Evolutionary conservation across 2,329 filamentous ascomycete genomes (phyloP).

Genomic region (Clarireedia monteithiana): DNA sequence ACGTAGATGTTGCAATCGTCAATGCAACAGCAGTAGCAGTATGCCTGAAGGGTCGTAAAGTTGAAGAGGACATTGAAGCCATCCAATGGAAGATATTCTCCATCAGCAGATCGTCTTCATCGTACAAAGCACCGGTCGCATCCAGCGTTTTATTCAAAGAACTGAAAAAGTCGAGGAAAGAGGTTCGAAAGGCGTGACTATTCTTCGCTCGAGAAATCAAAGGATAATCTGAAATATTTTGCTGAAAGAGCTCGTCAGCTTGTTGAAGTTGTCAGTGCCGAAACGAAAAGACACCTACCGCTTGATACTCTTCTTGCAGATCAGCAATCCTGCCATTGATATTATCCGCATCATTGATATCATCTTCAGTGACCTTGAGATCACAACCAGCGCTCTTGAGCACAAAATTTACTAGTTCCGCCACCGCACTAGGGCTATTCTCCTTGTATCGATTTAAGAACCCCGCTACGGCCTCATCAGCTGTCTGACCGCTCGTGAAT

Average conservation of each 20-base stretch:
- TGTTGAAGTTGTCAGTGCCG: not conserved
- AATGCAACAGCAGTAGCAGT: slow-evolving; percentile 83
- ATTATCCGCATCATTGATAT: slow-evolving; percentile 86
- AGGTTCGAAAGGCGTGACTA: slow-evolving; percentile 68
- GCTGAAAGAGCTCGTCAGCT: slow-evolving; percentile 32
- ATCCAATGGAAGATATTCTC: slow-evolving; percentile 90
- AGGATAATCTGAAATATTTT: slow-evolving; percentile 84
- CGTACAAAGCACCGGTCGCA: slow-evolving; percentile 74
- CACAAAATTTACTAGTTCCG: slow-evolving; percentile 59
- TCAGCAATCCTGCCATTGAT: slow-evolving; percentile 70
- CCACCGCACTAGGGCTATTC: slow-evolving; percentile 46
- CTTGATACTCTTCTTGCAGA: slow-evolving; percentile 81
- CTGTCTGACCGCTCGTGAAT: slow-evolving; percentile 50
- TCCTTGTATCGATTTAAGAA: slow-evolving; percentile 53
- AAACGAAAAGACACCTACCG: slow-evolving; percentile 42
- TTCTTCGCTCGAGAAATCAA: slow-evolving; percentile 76
- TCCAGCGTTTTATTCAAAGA: slow-evolving; percentile 71
- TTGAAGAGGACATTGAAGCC: slow-evolving; percentile 80
- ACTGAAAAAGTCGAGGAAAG: slow-evolving; percentile 71
- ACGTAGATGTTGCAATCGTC: slow-evolving; percentile 70
- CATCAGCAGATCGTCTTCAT: slow-evolving; percentile 57
- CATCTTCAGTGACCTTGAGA: slow-evolving; percentile 67
- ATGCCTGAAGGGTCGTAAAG: slow-evolving; percentile 84
- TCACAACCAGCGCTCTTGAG: slow-evolving; percentile 72
- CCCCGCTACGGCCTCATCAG: slow-evolving; percentile 49